These are phyloP conservation scores for Candida neerlandica DNA, from an alignment of 1,139 yeast genomes.

Conservation along the genomic window DNA sequence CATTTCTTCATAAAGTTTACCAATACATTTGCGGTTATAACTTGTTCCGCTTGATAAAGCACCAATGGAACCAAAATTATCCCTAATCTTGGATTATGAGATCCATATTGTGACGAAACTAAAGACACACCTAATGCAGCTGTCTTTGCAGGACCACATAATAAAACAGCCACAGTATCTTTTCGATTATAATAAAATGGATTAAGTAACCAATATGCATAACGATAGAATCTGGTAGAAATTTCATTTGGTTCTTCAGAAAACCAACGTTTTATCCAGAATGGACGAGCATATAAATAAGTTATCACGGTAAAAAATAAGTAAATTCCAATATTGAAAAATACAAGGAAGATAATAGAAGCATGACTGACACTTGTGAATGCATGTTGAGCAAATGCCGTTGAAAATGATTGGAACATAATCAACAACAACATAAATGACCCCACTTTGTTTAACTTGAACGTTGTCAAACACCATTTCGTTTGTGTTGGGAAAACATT, in stretches of 20 bases:
- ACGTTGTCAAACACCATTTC: conserved; percentile 59
- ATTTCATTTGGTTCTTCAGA: conserved; percentile 46
- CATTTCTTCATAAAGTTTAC: conserved; percentile 67
- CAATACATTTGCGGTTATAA: conserved; percentile 70
- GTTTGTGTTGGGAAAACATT: conserved; percentile 66
- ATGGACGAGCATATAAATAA: conserved; percentile 63
- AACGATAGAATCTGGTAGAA: conserved; percentile 45
- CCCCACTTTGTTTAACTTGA: conserved; percentile 70
- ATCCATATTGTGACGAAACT: conserved; percentile 77
- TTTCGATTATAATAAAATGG: conserved; percentile 72
- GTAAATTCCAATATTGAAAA: conserved; percentile 79
- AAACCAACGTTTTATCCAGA: conserved; percentile 48
- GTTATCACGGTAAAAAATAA: conserved; percentile 70
- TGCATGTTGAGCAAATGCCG: conserved; percentile 82
- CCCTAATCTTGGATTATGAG: conserved; percentile 62
- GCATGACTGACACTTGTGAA: conserved; percentile 70
- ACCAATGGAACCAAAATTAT: conserved; percentile 78
- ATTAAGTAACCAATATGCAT: conserved; percentile 42
- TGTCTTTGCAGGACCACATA: conserved; percentile 92
- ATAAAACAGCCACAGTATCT: conserved; percentile 78
- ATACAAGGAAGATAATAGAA: conserved; percentile 73
- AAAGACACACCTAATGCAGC: conserved; percentile 90
- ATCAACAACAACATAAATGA: conserved; percentile 75
- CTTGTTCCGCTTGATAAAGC: conserved; percentile 84
- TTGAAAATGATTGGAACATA: conserved; percentile 85